These are phyloP conservation scores for Aspergillus pseudonomiae DNA, from an alignment of 2,329 filamentous ascomycete genomes.

Conservation along the genomic window DNA sequence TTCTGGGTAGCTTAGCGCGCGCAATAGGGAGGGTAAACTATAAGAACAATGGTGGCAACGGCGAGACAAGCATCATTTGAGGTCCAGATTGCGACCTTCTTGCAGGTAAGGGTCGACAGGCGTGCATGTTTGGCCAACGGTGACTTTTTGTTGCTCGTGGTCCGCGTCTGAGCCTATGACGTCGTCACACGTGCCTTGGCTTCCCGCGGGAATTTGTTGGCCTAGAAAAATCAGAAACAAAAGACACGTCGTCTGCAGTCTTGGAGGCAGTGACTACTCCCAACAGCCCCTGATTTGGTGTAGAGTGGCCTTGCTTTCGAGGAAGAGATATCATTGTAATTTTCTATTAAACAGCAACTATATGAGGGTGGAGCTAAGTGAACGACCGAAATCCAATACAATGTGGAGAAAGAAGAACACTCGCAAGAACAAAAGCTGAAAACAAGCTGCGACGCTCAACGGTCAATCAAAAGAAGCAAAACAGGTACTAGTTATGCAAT, in stretches of 20 bases:
- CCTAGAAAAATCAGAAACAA: not conserved
- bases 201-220: slow-evolving; percentile 3
- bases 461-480: slow-evolving; percentile 2
- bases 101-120: not conserved
- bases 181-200: slow-evolving; percentile 37
- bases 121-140: not conserved
- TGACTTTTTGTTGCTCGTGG: slow-evolving; percentile 11
- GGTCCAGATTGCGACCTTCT: not conserved
- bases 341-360: not conserved
- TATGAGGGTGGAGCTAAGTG: not conserved
- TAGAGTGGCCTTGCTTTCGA: not conserved
- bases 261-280: not conserved
- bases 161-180: slow-evolving; percentile 33
- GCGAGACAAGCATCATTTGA: slow-evolving; percentile 1
- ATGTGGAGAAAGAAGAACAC: not conserved
- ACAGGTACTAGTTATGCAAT: not conserved
- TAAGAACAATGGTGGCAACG: slow-evolving; percentile 6
- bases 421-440: not conserved
- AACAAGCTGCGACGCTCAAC: not conserved
- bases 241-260: not conserved
- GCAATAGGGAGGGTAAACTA: slow-evolving; percentile 7
- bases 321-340: not conserved
- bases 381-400: not conserved
- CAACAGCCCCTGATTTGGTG: not conserved
- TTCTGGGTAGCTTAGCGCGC: slow-evolving; percentile 1